Evolutionary conservation across 345 rosid genomes (phyloP), one percentile per base, ranked within the genome.

Genomic region (Gossypium thurberi): DNA sequence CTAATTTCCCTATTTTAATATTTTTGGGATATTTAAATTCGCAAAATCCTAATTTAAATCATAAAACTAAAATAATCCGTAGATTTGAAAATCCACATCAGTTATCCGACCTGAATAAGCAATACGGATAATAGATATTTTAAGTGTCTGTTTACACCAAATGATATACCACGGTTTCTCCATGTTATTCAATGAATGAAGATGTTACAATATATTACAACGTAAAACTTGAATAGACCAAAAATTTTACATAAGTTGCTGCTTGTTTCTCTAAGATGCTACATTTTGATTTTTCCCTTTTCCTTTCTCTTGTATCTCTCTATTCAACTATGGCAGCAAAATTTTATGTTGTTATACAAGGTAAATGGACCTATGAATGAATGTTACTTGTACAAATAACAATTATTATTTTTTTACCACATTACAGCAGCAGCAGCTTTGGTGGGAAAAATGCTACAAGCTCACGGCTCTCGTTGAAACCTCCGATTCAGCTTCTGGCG

Each of bases 381-480:
- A 75, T 70, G 72, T 63, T 42, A 42, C 69, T 70, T 86, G 53
- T 81, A 80, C 75, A 85, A 78, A 72, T 52, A 78, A 83, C 69
- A 74, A 21, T 18, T 70, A 47, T 33, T 33, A 33, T 33, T 57
- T 64, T 64, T 72, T 64, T 59, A 74, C 67, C 70, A 74, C 53
- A 42, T 67, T 46, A 60, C 18, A 72, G 61, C 70, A 73, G 56
- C 62, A 14, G 12, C 62, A 18, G 18, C 18, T 42, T 17, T 28
- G 50, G 63, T 50, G 62, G 33, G 33, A 18, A 55, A 59, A 21
- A 28, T 25, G 75, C 84, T 81, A 94, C 92, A 94, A 85, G 81
- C 97, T 87, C 86, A 86, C 75, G 47, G 90, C 96, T 83, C 91
- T 88, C 1, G 84, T 73, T 12, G 94, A 79, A 73, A 78, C 60